A percentile compares a stretch with the other conserved stretches of the same genome.
phyloP scores from a whole-genome alignment of 1,284 basidiomycete genomes.

The Cutaneotrichosporon sp. region DNA sequence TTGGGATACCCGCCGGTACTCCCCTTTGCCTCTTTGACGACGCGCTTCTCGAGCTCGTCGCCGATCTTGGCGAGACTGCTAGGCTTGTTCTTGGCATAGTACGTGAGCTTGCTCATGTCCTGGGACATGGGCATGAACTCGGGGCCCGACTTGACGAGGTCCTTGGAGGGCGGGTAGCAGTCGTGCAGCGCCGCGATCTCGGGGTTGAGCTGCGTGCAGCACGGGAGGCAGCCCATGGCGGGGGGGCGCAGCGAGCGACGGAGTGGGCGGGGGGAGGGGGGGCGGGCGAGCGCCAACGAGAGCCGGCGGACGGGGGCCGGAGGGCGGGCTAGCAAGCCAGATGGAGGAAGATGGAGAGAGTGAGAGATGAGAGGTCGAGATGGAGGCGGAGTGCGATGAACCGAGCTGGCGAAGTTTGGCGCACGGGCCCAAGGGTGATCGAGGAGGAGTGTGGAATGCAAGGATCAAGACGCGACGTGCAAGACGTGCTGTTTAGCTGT shows the following conservation, averaged over 20 bases:
- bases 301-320: background rate
- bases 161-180: constrained; percentile 85
- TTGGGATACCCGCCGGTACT: constrained; percentile 71
- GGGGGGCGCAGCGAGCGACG: background rate
- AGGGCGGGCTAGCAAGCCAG: background rate
- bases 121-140: constrained; percentile 84
- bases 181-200: constrained; percentile 67
- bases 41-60: constrained; percentile 76
- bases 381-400: background rate
- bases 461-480: too few relatives aligned
- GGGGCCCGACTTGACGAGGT: constrained; percentile 65
- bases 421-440: background rate
- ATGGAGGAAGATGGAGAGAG: background rate
- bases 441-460: background rate
- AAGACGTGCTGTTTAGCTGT: background rate
- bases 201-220: constrained; percentile 38
- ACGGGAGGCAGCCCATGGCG: constrained; percentile 41
- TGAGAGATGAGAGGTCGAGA: too few relatives aligned
- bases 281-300: too few relatives aligned
- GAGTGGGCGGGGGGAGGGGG: background rate
- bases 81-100: constrained; percentile 88
- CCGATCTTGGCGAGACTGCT: constrained; percentile 86
- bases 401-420: background rate
- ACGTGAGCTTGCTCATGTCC: constrained; percentile 86
- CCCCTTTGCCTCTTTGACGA: constrained; percentile 67